These are phyloP conservation scores for Penicillium canariense DNA, from an alignment of 495 filamentous ascomycete species.

Conservation along the genomic window DNA sequence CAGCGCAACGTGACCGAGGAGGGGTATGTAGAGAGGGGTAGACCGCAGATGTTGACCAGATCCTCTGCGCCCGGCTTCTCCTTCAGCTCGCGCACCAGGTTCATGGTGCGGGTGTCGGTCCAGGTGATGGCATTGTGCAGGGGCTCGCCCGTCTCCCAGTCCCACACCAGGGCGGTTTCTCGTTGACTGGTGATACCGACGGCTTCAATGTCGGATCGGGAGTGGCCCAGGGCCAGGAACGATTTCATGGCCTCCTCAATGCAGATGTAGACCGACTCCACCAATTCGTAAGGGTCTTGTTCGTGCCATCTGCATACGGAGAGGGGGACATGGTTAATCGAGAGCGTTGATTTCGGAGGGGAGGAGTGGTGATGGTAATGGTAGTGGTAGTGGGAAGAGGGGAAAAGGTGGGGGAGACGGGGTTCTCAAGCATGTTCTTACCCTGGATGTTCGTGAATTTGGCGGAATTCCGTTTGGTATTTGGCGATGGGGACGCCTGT, in stretches of 20 bases:
- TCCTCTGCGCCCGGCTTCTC: slow-evolving; percentile 60
- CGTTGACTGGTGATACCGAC: slow-evolving; percentile 94
- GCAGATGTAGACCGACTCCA: slow-evolving; percentile 77
- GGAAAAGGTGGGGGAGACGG: slow-evolving; percentile 1
- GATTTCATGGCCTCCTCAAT: slow-evolving; percentile 76
- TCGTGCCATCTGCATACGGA: slow-evolving; percentile 75
- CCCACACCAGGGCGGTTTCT: slow-evolving; percentile 92
- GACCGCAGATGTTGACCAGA: slow-evolving; percentile 72
- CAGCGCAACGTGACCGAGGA: slow-evolving; percentile 87
- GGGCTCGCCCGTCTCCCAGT: slow-evolving; percentile 79
- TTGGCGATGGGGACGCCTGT: slow-evolving; percentile 75
- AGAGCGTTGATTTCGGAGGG: neutral
- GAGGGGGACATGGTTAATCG: slow-evolving; percentile 9
- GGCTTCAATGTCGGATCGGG: slow-evolving; percentile 70
- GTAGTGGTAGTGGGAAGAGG: neutral
- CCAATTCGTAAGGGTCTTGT: slow-evolving; percentile 80
- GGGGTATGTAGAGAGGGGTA: slow-evolving; percentile 91
- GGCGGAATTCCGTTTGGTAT: slow-evolving; percentile 89
- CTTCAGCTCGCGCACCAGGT: slow-evolving; percentile 80
- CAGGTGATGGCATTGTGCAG: slow-evolving; percentile 90
- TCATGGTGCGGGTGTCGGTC: slow-evolving; percentile 84
- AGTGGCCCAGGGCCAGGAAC: slow-evolving; percentile 70
- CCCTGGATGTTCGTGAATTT: slow-evolving; percentile 87
- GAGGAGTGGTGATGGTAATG: neutral
- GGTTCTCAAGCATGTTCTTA: slow-evolving; percentile 33